Evolutionary conservation across 306 rosid species (phyloP), one percentile per base, ranked within the genome.

Genomic region (Rosa chinensis): DNA sequence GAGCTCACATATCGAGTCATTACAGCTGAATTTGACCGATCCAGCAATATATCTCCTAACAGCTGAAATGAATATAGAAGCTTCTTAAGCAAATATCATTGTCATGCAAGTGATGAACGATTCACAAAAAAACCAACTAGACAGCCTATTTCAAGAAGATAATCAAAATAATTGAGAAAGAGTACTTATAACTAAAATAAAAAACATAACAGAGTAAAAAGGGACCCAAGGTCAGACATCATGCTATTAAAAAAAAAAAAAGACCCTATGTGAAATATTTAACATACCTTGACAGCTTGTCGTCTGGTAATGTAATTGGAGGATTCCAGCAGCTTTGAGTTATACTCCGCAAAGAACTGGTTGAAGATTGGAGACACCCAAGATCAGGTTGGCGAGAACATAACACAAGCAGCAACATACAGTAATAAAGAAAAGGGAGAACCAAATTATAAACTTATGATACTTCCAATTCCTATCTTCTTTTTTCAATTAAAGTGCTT

Each of bases 1-100:
- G 99, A 93, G 92, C 98, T 95, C 87, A 91, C 99, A 66, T 95
- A 95, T 79, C 89, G 92, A 39, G 99, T 95, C 99, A 95, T 95
- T 52, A 95, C 92, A 48, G 91, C 91, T 74, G 99, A 95, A 86
- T 95, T 95, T 40, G 99, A 91, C 66, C 99, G 91, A 82, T 95
- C 99, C 73, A 95, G 93, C 70, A 95, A 84, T 72, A 95, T 93
- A 82, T 95, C 99, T 78, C 97, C 99, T 86, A 95, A 89, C 83
- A 95, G 88, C 99, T 95, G 95, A 55, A 63, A 79, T 84, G 62
- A 76, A 78, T 77, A 86, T 73, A 85, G 52, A 75, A 82, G 69
- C 74, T 67, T 43, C 79, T 77, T 85, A 56, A 81, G 78, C 48
- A 76, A 59, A 79, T 35, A 82, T 2, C 66, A 59, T 45, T n/a